These are phyloP conservation scores for Candida tallmaniae DNA, from an alignment of 805 yeast species.

Conservation along the genomic window DNA sequence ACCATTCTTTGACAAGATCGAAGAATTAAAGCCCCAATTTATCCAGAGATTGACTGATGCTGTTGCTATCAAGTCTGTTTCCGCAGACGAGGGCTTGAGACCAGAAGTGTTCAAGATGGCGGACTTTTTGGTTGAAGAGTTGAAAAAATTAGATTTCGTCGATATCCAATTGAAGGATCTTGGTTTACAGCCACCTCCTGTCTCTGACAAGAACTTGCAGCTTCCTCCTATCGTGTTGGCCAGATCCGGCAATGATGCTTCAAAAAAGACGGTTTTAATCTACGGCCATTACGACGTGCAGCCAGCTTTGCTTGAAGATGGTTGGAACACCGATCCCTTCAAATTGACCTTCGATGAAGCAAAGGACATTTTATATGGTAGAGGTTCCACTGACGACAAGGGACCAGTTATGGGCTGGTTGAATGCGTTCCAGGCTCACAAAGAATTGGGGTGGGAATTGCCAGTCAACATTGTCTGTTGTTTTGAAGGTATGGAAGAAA, in stretches of 20 bases:
- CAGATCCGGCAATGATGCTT: conserved; percentile 75
- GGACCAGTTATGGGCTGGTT: conserved; percentile 99
- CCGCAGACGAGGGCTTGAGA: conserved; percentile 84
- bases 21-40: conserved; percentile 70
- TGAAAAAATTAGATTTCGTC: conserved; percentile 67
- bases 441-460: conserved; percentile 73
- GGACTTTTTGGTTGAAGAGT: conserved; percentile 66
- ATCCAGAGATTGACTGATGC: conserved; percentile 71
- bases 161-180: conserved; percentile 79
- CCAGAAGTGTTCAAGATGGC: conserved; percentile 90
- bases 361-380: conserved; percentile 71
- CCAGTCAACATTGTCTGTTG: conserved; percentile 92
- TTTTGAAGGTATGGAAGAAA: conserved; percentile 99
- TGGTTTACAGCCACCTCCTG: conserved; percentile 92
- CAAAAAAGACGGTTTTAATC: conserved; percentile 81
- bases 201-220: conserved; percentile 56
- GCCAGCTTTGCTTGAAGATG: conserved; percentile 89
- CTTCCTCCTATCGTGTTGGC: conserved; percentile 96
- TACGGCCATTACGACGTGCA: conserved; percentile 99
- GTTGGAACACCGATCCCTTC: conserved; percentile 95
- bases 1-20: conserved; percentile 58
- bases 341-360: conserved; percentile 53
- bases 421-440: conserved; percentile 88
- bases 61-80: conserved; percentile 93
- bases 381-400: conserved; percentile 97